Evolutionary conservation across 371 early-diverging fungal species (phyloP).

Genomic region (Apophysomyces trapeziformis): DNA sequence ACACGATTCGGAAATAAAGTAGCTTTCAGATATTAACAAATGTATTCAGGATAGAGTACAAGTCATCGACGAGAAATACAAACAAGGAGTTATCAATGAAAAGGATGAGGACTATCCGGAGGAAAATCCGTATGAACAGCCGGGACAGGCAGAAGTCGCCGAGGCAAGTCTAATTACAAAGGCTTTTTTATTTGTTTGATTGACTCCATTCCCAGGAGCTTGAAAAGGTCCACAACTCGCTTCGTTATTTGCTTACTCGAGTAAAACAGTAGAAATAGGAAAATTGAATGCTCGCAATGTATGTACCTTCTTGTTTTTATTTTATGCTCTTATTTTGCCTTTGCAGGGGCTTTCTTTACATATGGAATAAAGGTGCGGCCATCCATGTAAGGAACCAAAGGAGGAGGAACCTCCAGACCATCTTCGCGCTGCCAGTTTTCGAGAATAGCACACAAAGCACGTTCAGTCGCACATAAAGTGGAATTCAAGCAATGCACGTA

Average conservation of each 20-base stretch:
- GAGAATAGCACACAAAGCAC: conserved; percentile 97
- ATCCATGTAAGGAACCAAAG: conserved; percentile 93
- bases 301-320: conserved; percentile 8
- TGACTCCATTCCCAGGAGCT: conserved; percentile 16
- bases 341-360: conserved; percentile 54
- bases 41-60: conserved; percentile 19
- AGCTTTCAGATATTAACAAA: neutral
- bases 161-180: conserved; percentile 10
- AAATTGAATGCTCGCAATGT: conserved; percentile 3
- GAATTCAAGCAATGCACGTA: conserved; percentile 99
- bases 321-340: conserved; percentile 27
- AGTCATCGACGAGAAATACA: conserved; percentile 33
- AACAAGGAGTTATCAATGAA: conserved; percentile 31
- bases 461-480: conserved; percentile 98
- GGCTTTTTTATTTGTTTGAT: neutral
- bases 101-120: conserved; percentile 12
- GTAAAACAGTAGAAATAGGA: conserved; percentile 17
- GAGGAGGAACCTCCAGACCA: conserved; percentile 89
- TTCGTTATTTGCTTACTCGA: conserved; percentile 28
- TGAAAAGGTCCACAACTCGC: conserved; percentile 26
- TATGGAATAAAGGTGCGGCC: conserved; percentile 93
- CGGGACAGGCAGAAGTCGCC: conserved; percentile 34
- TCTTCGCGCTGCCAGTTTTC: conserved; percentile 98
- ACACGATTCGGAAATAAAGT: neutral
- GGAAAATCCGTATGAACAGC: conserved; percentile 35